Percentiles rank a stretch among this genome's conserved stretches.
These are phyloP conservation scores for Ceraceosorus bombacis DNA, from an alignment of 1,284 basidiomycete species.

Conservation along the genomic window DNA sequence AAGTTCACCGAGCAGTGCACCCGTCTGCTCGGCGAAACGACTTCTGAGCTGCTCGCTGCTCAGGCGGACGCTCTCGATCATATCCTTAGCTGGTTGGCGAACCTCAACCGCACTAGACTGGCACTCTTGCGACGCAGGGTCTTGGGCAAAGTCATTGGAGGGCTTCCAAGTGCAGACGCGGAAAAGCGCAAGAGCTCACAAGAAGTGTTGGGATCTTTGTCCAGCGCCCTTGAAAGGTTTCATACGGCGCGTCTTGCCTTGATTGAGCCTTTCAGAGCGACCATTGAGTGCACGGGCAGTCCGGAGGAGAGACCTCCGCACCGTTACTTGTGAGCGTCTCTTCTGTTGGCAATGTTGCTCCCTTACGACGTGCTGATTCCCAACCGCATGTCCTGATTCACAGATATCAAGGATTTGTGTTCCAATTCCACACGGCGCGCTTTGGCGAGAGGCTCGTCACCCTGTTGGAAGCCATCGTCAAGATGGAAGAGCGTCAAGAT, in stretches of 20 bases:
- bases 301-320: conserved; percentile 8
- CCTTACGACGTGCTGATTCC: no score
- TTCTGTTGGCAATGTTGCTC: no score
- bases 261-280: conserved; percentile 56
- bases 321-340: no score
- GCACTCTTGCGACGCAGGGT: background rate
- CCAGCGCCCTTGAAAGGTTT: background rate
- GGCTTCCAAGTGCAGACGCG: background rate
- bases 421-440: conserved; percentile 55
- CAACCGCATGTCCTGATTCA: conserved; percentile 16
- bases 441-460: conserved; percentile 23
- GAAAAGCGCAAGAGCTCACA: background rate
- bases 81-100: conserved; percentile 20
- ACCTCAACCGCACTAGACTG: conserved; percentile 25
- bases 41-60: conserved; percentile 19
- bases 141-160: conserved; percentile 1
- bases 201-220: no score
- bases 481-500: conserved; percentile 56
- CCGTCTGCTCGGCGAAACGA: conserved; percentile 24
- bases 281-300: conserved; percentile 14
- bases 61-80: conserved; percentile 23
- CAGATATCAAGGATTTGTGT: conserved; percentile 60
- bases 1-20: conserved; percentile 27
- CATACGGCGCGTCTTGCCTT: conserved; percentile 52
- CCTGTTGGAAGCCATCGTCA: conserved; percentile 59